phyloP scores from a whole-genome alignment of 1,284 basidiomycete genomes.

The Amylostereum areolatum region DNA sequence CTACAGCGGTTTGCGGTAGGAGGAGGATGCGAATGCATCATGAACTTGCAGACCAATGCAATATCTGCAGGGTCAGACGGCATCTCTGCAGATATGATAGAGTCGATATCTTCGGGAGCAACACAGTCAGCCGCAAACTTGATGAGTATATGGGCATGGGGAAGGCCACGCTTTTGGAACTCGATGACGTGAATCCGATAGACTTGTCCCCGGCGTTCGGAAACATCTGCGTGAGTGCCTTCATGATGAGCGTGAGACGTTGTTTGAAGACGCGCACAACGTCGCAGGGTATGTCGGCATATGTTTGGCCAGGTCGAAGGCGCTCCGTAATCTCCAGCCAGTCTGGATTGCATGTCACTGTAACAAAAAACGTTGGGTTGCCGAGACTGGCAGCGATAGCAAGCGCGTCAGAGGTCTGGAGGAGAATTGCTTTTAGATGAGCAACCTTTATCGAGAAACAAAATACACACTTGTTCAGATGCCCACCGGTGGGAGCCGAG shows the following conservation, averaged over 20 bases:
- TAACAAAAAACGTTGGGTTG: slow-evolving; percentile 30
- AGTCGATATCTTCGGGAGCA: slow-evolving; percentile 21
- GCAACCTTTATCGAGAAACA: no score
- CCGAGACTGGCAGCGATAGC: slow-evolving; percentile 24
- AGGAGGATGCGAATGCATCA: slow-evolving; percentile 24
- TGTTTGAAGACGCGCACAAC: slow-evolving; percentile 28
- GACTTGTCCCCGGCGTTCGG: slow-evolving; percentile 13
- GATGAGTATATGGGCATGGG: slow-evolving; percentile 32
- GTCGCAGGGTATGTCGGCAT: slow-evolving; percentile 26
- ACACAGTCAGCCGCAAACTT: slow-evolving; percentile 14
- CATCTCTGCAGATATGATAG: slow-evolving; percentile 26
- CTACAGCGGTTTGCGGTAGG: slow-evolving; percentile 3
- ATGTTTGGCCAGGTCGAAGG: slow-evolving; percentile 25
- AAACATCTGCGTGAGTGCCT: slow-evolving; percentile 21
- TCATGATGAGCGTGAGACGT: slow-evolving; percentile 17
- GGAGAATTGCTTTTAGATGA: no score
- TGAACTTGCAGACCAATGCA: slow-evolving; percentile 18
- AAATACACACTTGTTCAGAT: slow-evolving; percentile 27
- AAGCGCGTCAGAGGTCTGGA: slow-evolving; percentile 29
- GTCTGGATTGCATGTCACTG: slow-evolving; percentile 31
- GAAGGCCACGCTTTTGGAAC: slow-evolving; percentile 33
- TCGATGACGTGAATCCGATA: slow-evolving; percentile 30
- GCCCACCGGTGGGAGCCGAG: slow-evolving; percentile 26
- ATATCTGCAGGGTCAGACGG: slow-evolving; percentile 19
- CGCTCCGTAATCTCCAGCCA: slow-evolving; percentile 29